These are phyloP conservation scores for Trichoderma sp. DNA, from an alignment of 2,329 filamentous ascomycete genomes.

Conservation along the genomic window DNA sequence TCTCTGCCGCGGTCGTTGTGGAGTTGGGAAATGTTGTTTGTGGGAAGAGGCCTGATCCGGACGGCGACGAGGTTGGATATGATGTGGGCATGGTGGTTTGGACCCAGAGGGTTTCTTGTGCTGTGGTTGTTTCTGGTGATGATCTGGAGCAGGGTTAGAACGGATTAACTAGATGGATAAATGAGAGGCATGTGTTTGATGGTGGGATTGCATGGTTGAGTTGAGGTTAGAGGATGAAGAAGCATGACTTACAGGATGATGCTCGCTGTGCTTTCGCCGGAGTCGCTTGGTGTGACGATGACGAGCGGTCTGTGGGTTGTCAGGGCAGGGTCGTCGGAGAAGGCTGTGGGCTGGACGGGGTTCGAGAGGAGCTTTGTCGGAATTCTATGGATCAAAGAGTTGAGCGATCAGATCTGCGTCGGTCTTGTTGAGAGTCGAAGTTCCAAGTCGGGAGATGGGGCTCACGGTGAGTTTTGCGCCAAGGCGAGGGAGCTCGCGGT, in stretches of 20 bases:
- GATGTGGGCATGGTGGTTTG: background rate
- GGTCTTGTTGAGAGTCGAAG: background rate
- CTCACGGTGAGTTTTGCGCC: constrained; percentile 19
- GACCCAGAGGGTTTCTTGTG: background rate
- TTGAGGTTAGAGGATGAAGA: background rate
- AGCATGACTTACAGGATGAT: background rate
- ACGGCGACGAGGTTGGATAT: background rate
- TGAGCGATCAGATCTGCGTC: background rate
- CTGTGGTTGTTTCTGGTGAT: background rate
- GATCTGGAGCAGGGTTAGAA: background rate
- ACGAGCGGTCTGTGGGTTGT: constrained; percentile 21
- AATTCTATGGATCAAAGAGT: background rate
- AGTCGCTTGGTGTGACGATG: background rate
- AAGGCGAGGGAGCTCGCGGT: background rate
- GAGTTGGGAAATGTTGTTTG: too few species aligned
- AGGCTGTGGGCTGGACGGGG: constrained; percentile 20
- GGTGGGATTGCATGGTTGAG: too few species aligned
- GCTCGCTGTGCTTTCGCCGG: background rate
- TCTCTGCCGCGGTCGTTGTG: background rate
- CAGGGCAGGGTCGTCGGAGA: constrained; percentile 11
- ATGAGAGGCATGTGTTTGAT: too few species aligned
- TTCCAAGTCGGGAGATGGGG: background rate
- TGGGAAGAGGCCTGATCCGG: background rate
- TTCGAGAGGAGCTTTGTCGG: constrained; percentile 27
- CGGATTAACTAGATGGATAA: background rate